phyloP scores from a whole-genome alignment of 768 basidiomycete species.

The Ramaria rubella region DNA sequence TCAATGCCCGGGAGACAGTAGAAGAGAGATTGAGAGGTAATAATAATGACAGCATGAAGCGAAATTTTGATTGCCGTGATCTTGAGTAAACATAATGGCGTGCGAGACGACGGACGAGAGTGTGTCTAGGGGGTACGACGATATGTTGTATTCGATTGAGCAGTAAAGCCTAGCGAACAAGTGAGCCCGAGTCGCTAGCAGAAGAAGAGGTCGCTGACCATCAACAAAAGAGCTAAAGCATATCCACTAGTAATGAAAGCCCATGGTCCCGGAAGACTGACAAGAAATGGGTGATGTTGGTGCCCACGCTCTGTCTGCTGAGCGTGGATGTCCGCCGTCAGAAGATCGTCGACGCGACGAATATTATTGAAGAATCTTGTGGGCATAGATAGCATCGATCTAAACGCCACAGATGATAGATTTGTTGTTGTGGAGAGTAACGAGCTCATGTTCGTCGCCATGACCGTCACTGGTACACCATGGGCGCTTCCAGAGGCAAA shows the following conservation, averaged over 20 bases:
- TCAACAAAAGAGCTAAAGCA: slow-evolving; percentile 55
- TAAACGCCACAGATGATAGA: slow-evolving; percentile 10
- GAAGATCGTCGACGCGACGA: slow-evolving; percentile 28
- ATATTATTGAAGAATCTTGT: slow-evolving; percentile 35
- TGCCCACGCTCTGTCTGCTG: slow-evolving; percentile 5
- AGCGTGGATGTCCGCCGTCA: slow-evolving; percentile 15
- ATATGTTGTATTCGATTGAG: slow-evolving; percentile 75
- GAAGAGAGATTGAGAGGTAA: slow-evolving; percentile 61
- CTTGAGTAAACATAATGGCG: slow-evolving; percentile 8
- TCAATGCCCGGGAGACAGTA: slow-evolving; percentile 47
- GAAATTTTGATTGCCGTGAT: slow-evolving; percentile 16
- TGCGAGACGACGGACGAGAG: slow-evolving; percentile 20
- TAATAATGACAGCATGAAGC: slow-evolving; percentile 31
- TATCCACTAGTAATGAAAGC: slow-evolving; percentile 72
- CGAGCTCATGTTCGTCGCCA: slow-evolving; percentile 2
- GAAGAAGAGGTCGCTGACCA: slow-evolving; percentile 37
- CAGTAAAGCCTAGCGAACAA: slow-evolving; percentile 47
- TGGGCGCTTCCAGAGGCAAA: slow-evolving; percentile 3
- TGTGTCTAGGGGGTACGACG: slow-evolving; percentile 55
- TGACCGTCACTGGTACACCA: too few relatives aligned
- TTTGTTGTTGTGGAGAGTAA: slow-evolving; percentile 6
- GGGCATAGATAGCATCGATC: slow-evolving; percentile 35
- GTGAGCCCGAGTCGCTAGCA: neutral
- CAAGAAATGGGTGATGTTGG: slow-evolving; percentile 14
- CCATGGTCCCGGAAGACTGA: slow-evolving; percentile 52